These are phyloP conservation scores for Nitzschia putrida DNA, from an alignment of 108 stramenopile genomes.

Conservation along the genomic window DNA sequence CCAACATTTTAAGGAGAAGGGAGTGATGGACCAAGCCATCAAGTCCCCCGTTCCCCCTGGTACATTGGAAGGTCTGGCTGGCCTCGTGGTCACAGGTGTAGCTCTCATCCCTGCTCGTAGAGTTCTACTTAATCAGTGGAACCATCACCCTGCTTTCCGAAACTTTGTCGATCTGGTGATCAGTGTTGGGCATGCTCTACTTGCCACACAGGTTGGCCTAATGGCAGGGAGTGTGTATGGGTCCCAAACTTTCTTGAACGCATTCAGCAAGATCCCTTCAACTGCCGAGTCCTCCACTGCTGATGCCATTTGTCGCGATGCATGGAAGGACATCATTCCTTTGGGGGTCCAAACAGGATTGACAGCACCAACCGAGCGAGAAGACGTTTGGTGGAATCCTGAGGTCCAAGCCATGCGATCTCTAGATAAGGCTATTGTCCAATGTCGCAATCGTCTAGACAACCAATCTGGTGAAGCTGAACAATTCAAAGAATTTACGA, in stretches of 20 bases:
- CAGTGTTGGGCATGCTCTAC: constrained; percentile 23
- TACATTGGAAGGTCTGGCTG: constrained; percentile 18
- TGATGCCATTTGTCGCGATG: constrained; percentile 1
- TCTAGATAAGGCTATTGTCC: not conserved
- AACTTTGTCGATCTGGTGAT: constrained; percentile 36
- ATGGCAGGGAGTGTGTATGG: constrained; percentile 31
- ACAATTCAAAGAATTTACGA: no score
- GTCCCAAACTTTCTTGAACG: constrained; percentile 19
- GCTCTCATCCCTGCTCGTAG: constrained; percentile 27
- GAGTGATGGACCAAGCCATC: not conserved
- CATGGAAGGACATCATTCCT: constrained; percentile 2
- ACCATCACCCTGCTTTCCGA: constrained; percentile 18
- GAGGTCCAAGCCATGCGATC: not conserved
- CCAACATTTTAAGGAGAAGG: constrained; percentile 12
- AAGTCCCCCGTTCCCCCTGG: constrained; percentile 25
- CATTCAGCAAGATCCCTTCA: constrained; percentile 9
- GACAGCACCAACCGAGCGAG: not conserved
- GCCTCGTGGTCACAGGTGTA: constrained; percentile 23
- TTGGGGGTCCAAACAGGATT: not conserved
- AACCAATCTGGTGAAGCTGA: not conserved
- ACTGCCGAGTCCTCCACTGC: not conserved
- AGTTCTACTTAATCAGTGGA: constrained; percentile 6
- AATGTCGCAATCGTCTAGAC: not conserved
- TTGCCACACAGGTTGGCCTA: constrained; percentile 30
- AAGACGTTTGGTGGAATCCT: not conserved